Base-by-base conservation (phyloP, 495 filamentous ascomycete genomes). In the Podospora bellae-mahoneyi region DNA sequence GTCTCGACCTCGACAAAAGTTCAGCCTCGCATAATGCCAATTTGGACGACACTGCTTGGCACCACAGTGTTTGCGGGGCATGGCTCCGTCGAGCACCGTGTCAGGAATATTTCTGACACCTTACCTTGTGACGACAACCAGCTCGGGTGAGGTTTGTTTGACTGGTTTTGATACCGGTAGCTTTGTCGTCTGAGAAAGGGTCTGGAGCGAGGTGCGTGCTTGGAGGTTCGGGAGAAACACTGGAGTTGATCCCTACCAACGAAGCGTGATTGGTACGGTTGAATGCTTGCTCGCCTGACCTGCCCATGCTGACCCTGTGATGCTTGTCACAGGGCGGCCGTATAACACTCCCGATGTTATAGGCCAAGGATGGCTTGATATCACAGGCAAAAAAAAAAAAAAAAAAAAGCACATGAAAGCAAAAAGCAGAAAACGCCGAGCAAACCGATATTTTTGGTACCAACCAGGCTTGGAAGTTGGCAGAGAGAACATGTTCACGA, bases 231-330 rank as follows among this genome's bases (percentile, higher is more conserved):
- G 39, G 9, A 48, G 39, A 48, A 48, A 48, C 39, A 48, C 6
- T 13, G 2, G 39, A 48, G 39, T 48, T 48, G 39, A 48, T 13
- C 39, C 39, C 15, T 48, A 26, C 55, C 20, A 19, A 58, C 5
- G 55, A 58, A 58, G 23, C 19, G n/a, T 71, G 66, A 73, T 73
- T 73, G 72, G 69, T 66, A 71, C 72, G 69, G 72, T 27, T 73
- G 72, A 73, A 73, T 73, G 5, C 60, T 62, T 63, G 28, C 32
- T 44, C 30, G 32, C 61, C 28, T 65, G 15, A 62, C 55, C 58
- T 69, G 69, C 48, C 64, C 64, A 62, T 69, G 65, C 65, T 73
- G 71, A 32, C 70, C 26, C 27, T 32, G 59, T 34, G 6, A 56
- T 23, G 18, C 10, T 32, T n/a, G 28, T 9, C 15, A 23, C 26